These are phyloP conservation scores for Apiotrichum laibachii DNA, from an alignment of 1,284 basidiomycete species.

Conservation along the genomic window DNA sequence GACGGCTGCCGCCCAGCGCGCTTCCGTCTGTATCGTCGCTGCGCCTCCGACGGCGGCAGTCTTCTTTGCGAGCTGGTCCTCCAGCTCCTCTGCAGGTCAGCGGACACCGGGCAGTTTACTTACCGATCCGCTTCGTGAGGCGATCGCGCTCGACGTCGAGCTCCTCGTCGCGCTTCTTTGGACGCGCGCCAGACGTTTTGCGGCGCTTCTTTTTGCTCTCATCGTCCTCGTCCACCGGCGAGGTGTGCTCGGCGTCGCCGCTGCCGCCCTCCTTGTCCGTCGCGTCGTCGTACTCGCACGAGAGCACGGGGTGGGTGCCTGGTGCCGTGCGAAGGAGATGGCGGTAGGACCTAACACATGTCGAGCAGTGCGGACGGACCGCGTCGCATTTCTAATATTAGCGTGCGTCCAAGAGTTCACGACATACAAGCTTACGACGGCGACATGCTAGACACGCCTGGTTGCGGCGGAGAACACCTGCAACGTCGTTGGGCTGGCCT, in stretches of 20 bases:
- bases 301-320: slow-evolving; percentile 35
- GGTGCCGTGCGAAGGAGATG: slow-evolving; percentile 43
- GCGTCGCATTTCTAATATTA: slow-evolving; percentile 46
- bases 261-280: slow-evolving; percentile 14
- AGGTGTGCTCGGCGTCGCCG: slow-evolving; percentile 1
- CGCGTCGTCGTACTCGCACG: slow-evolving; percentile 47
- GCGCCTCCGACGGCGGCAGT: background rate
- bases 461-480: slow-evolving; percentile 30
- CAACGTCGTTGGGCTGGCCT: slow-evolving; percentile 20
- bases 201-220: slow-evolving; percentile 36
- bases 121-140: slow-evolving; percentile 40
- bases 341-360: slow-evolving; percentile 46
- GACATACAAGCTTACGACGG: slow-evolving; percentile 26
- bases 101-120: slow-evolving; percentile 5
- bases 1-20: background rate
- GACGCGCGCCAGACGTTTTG: slow-evolving; percentile 27
- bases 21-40: background rate
- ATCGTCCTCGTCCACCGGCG: slow-evolving; percentile 23
- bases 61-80: slow-evolving; percentile 16
- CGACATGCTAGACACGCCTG: slow-evolving; percentile 34
- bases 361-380: slow-evolving; percentile 46
- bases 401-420: background rate
- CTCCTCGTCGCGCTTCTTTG: slow-evolving; percentile 26
- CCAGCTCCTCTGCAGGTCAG: slow-evolving; percentile 21
- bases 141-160: slow-evolving; percentile 36